phyloP scores from a whole-genome alignment of 73 alveolate species.

The Loxodes magnus region DNA sequence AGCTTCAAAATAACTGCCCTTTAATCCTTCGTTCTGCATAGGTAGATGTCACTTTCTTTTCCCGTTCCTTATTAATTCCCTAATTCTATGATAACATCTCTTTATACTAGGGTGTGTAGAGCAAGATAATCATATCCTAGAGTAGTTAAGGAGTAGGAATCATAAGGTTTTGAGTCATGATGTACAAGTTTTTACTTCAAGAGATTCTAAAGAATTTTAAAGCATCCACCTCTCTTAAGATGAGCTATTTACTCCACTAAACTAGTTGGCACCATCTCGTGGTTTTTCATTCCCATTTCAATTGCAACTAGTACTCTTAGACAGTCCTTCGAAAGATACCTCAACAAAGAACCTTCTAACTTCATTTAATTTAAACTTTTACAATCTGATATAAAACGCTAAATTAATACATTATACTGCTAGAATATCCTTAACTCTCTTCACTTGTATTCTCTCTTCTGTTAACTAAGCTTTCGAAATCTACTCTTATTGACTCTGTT shows the following conservation, averaged over 20 bases:
- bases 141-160: constrained; percentile 89
- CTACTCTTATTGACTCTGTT: too few species aligned
- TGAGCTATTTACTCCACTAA: constrained; percentile 85
- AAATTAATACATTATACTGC: too few species aligned
- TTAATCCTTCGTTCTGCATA: constrained; percentile 58
- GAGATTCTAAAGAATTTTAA: constrained; percentile 64
- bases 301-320: constrained; percentile 93
- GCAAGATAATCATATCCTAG: constrained; percentile 70
- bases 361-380: too few species aligned
- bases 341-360: constrained; percentile 18
- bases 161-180: constrained; percentile 62
- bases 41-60: constrained; percentile 92
- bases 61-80: constrained; percentile 92
- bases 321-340: constrained; percentile 85
- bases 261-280: constrained; percentile 86
- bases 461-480: too few species aligned
- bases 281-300: constrained; percentile 98
- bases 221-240: constrained; percentile 79
- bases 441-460: too few species aligned
- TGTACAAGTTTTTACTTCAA: constrained; percentile 83
- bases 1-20: constrained; percentile 56
- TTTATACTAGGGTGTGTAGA: constrained; percentile 60
- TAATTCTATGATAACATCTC: constrained; percentile 79
- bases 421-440: too few species aligned
- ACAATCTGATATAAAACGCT: too few species aligned